Conservation (phyloP, 2,329 filamentous ascomycete genomes). For the Ciborinia camelliae region DNA sequence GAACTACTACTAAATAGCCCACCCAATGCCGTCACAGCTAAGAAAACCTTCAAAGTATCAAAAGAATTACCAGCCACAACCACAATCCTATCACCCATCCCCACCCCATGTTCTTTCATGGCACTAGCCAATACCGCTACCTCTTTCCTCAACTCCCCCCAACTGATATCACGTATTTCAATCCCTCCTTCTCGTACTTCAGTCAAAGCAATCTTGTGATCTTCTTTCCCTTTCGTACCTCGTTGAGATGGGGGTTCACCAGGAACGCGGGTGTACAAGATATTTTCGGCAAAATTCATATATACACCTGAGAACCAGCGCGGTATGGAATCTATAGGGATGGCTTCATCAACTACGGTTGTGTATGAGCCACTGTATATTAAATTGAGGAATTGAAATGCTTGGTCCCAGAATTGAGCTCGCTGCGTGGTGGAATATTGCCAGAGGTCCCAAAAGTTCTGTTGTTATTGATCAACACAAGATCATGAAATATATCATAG, state of each 20-base stretch:
- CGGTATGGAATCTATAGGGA: conserved; percentile 68
- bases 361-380: conserved; percentile 61
- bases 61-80: conserved; percentile 72
- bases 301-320: conserved; percentile 72
- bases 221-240: conserved; percentile 62
- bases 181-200: conserved; percentile 65
- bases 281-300: conserved; percentile 78
- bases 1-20: conserved; percentile 72
- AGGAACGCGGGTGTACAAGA: conserved; percentile 58
- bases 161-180: conserved; percentile 58
- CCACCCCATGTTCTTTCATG: conserved; percentile 62
- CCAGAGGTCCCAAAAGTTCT: conserved; percentile 69
- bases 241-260: conserved; percentile 44
- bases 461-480: conserved; percentile 6
- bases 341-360: conserved; percentile 63
- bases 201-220: conserved; percentile 65
- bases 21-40: conserved; percentile 67
- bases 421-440: conserved; percentile 62
- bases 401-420: conserved; percentile 61
- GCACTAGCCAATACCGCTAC: conserved; percentile 62
- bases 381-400: conserved; percentile 57
- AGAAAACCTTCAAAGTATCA: conserved; percentile 68
- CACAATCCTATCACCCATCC: conserved; percentile 70
- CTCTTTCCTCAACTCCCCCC: conserved; percentile 59
- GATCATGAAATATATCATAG: not conserved